A percentile compares a stretch with the other conserved stretches of the same genome.
These are phyloP conservation scores for Wickerhamomyces canadensis DNA, from an alignment of 805 yeast genomes.

Conservation along the genomic window DNA sequence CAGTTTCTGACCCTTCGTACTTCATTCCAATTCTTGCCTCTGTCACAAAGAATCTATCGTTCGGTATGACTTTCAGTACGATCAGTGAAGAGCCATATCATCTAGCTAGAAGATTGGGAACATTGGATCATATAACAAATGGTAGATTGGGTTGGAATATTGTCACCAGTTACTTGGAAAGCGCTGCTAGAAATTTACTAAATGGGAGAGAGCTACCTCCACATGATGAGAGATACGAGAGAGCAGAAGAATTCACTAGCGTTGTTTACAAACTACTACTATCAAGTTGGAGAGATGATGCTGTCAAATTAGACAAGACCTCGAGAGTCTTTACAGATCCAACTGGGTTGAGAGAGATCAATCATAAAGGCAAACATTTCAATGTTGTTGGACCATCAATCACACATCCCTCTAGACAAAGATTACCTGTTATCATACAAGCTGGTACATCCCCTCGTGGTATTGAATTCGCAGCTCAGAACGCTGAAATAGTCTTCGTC, in stretches of 20 bases:
- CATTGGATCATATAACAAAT: constrained; percentile 34
- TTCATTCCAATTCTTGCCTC: constrained; percentile 31
- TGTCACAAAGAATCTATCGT: constrained; percentile 29
- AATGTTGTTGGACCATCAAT: constrained; percentile 35
- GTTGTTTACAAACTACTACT: constrained; percentile 32
- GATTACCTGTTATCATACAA: constrained; percentile 36
- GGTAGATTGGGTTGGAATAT: constrained; percentile 41
- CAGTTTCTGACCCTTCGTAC: constrained; percentile 26
- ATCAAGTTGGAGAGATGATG: constrained; percentile 35
- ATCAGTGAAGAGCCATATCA: constrained; percentile 35
- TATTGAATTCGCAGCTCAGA: constrained; percentile 33
- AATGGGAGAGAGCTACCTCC: constrained; percentile 30
- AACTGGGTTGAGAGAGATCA: constrained; percentile 29
- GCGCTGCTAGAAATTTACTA: constrained; percentile 31
- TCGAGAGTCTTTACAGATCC: constrained; percentile 30
- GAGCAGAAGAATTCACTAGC: constrained; percentile 33
- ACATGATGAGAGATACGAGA: constrained; percentile 33
- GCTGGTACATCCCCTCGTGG: constrained; percentile 37
- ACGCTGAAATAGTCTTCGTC: constrained; percentile 36
- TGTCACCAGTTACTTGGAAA: constrained; percentile 33
- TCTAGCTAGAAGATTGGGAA: constrained; percentile 34
- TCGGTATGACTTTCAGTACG: constrained; percentile 35
- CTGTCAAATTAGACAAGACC: constrained; percentile 17
- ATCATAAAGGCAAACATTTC: constrained; percentile 32
- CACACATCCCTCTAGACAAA: constrained; percentile 35